Conservation (phyloP, 2,329 filamentous ascomycete species). For the Biscogniauxia mediterranea region DNA sequence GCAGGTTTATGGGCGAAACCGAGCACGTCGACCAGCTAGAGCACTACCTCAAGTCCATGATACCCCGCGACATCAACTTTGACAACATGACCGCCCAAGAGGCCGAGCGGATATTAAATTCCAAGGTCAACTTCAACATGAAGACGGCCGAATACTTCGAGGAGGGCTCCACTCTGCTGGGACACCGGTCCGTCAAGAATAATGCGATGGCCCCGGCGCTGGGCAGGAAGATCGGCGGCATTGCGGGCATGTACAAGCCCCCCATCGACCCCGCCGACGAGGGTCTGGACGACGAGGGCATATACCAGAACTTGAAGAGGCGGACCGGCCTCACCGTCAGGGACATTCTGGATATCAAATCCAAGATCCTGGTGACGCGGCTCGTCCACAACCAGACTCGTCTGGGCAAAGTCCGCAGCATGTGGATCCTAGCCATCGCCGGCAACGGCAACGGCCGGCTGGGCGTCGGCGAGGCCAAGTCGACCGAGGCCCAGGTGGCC, state of each 20-base stretch:
- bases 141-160: slow-evolving; percentile 26
- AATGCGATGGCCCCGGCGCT: slow-evolving; percentile 49
- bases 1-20: slow-evolving; percentile 59
- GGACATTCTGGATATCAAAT: slow-evolving; percentile 54
- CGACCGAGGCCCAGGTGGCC: slow-evolving; percentile 68
- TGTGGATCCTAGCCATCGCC: slow-evolving; percentile 75
- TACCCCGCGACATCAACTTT: slow-evolving; percentile 44
- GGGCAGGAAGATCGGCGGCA: slow-evolving; percentile 51
- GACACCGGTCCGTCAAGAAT: slow-evolving; percentile 36
- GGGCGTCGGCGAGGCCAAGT: slow-evolving; percentile 88
- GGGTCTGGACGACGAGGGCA: slow-evolving; percentile 49
- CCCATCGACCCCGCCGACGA: slow-evolving; percentile 49
- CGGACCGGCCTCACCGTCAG: slow-evolving; percentile 53
- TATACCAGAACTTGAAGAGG: slow-evolving; percentile 52
- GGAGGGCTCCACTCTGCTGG: slow-evolving; percentile 38
- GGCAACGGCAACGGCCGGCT: slow-evolving; percentile 85
- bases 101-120: slow-evolving; percentile 37
- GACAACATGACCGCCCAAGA: slow-evolving; percentile 51
- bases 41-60: slow-evolving; percentile 42
- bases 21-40: slow-evolving; percentile 61
- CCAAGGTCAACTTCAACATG: slow-evolving; percentile 21
- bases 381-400: slow-evolving; percentile 88
- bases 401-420: slow-evolving; percentile 84
- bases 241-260: slow-evolving; percentile 50
- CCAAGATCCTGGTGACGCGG: slow-evolving; percentile 73